Percentiles rank a stretch among this genome's conserved stretches.
These are phyloP conservation scores for Xylaria scruposa DNA, from an alignment of 495 filamentous ascomycete genomes.

Conservation along the genomic window DNA sequence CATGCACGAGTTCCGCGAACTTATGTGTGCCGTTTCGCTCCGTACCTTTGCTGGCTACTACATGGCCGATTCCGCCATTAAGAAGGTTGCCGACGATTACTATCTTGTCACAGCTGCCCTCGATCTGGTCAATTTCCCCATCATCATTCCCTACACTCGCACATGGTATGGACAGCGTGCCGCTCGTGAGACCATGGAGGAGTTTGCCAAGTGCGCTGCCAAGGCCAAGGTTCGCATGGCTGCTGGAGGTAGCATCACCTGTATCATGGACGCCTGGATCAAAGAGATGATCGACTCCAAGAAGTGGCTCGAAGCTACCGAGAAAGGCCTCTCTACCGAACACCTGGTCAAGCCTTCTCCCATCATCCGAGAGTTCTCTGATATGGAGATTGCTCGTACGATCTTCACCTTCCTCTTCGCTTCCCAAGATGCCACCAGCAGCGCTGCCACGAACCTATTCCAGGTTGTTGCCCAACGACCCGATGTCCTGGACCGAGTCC, in stretches of 20 bases:
- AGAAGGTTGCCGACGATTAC: constrained; percentile 97
- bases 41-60: constrained; percentile 98
- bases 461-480: constrained; percentile 94
- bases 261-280: constrained; percentile 96
- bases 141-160: constrained; percentile 95
- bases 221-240: constrained; percentile 94
- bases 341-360: constrained; percentile 78
- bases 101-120: constrained; percentile 95
- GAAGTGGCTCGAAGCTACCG: constrained; percentile 73
- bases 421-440: constrained; percentile 94
- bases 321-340: constrained; percentile 69
- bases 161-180: constrained; percentile 98
- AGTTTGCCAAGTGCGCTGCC: constrained; percentile 89
- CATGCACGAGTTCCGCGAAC: constrained; percentile 92
- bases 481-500: constrained; percentile 86
- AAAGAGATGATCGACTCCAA: constrained; percentile 82
- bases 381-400: constrained; percentile 93
- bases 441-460: constrained; percentile 92
- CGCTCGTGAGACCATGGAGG: constrained; percentile 86
- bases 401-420: constrained; percentile 98
- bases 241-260: constrained; percentile 83
- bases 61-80: constrained; percentile 83
- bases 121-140: constrained; percentile 97
- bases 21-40: constrained; percentile 94
- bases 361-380: constrained; percentile 83